Percentiles rank a stretch among this genome's conserved stretches.
These are phyloP conservation scores for Tulasnella sp. DNA, from an alignment of 768 basidiomycete species.

Conservation along the genomic window DNA sequence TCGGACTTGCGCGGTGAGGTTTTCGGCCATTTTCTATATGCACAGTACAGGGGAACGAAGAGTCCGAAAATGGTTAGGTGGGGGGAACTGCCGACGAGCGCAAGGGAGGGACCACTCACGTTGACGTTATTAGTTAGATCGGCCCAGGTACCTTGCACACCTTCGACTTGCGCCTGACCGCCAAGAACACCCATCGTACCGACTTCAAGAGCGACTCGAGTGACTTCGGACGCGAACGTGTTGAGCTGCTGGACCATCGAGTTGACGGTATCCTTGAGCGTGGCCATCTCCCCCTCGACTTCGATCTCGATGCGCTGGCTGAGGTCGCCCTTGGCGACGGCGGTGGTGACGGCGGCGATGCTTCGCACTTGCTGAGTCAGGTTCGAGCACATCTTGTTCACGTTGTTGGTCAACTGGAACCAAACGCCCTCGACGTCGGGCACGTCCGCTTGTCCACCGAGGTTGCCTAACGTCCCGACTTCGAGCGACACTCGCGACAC, in stretches of 20 bases:
- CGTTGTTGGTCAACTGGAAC: conserved; percentile 62
- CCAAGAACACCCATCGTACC: conserved; percentile 44
- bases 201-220: conserved; percentile 41
- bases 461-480: conserved; percentile 85
- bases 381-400: conserved; percentile 47
- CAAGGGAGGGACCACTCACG: conserved; percentile 27
- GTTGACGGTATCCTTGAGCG: conserved; percentile 45
- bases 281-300: conserved; percentile 48
- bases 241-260: conserved; percentile 45
- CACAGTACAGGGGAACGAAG: background rate
- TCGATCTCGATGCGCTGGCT: conserved; percentile 46
- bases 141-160: conserved; percentile 47
- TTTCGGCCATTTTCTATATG: conserved; percentile 59
- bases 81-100: background rate
- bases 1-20: conserved; percentile 85
- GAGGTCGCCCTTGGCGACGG: conserved; percentile 44
- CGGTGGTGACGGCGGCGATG: conserved; percentile 43
- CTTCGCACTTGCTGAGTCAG: conserved; percentile 45
- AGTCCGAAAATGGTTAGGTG: too few relatives aligned
- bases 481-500: conserved; percentile 91
- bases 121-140: conserved; percentile 46
- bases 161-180: conserved; percentile 46
- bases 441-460: too few relatives aligned
- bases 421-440: conserved; percentile 30
- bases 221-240: conserved; percentile 46